Evolutionary conservation across 345 rosid genomes (phyloP).

Genomic region (Firmiana major): DNA sequence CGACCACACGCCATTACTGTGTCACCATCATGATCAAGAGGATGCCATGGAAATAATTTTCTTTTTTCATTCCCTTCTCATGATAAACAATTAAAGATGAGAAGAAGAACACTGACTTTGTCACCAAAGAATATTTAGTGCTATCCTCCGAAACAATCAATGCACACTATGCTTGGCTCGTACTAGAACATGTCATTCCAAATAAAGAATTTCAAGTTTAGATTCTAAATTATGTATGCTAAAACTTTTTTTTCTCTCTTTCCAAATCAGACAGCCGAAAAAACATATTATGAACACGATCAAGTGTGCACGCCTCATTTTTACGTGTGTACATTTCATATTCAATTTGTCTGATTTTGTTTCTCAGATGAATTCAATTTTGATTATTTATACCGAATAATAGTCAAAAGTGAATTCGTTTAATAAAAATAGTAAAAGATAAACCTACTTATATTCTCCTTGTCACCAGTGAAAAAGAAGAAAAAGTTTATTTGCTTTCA

Average conservation of each 20-base stretch:
- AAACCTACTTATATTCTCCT: background rate
- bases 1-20: conserved; percentile 4
- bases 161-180: no score
- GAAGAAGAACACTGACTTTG: background rate
- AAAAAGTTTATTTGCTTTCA: background rate
- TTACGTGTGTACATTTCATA: background rate
- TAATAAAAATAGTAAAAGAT: no score
- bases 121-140: background rate
- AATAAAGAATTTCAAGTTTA: no score
- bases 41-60: background rate
- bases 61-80: background rate
- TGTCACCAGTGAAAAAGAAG: background rate
- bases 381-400: no score
- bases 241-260: no score
- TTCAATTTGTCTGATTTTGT: no score
- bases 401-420: no score
- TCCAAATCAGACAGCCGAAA: no score
- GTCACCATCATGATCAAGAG: background rate
- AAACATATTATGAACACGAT: background rate
- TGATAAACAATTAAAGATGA: background rate
- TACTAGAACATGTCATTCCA: no score
- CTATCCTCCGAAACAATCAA: background rate
- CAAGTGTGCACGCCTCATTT: background rate
- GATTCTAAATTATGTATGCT: background rate
- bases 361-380: no score